A percentile compares a stretch with the other conserved stretches of the same genome.
phyloP scores from a whole-genome alignment of 345 rosid species.

The Excoecaria agallocha region DNA sequence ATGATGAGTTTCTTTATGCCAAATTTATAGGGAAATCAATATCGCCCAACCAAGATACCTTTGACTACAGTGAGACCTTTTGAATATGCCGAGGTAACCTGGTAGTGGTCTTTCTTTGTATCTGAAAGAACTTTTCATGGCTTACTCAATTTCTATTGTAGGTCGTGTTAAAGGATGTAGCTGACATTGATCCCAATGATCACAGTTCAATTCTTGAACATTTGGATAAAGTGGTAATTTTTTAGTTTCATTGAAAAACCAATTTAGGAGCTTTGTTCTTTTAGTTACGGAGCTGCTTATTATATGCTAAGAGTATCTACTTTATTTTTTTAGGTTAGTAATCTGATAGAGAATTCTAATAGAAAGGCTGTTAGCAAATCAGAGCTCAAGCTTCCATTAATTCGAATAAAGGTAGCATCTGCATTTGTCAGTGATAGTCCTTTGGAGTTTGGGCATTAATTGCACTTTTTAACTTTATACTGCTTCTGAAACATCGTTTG shows the following conservation, averaged over 20 bases:
- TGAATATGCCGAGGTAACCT: constrained; percentile 77
- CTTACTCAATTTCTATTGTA: constrained; percentile 41
- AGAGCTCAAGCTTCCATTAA: constrained; percentile 78
- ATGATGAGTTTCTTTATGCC: constrained; percentile 9
- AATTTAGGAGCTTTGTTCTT: constrained; percentile 10
- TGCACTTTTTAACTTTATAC: not conserved
- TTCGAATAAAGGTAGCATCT: constrained; percentile 74
- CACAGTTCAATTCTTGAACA: constrained; percentile 88
- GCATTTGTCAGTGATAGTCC: not conserved
- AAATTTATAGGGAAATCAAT: constrained; percentile 74
- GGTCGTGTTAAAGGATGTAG: constrained; percentile 81
- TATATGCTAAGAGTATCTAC: constrained; percentile 13
- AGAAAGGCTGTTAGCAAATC: constrained; percentile 52
- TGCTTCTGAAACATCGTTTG: not conserved
- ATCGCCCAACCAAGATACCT: constrained; percentile 97
- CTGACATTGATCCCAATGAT: constrained; percentile 87
- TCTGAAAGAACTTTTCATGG: constrained; percentile 19
- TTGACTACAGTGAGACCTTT: constrained; percentile 93
- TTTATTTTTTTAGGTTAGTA: constrained; percentile 55
- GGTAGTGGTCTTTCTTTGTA: constrained; percentile 5
- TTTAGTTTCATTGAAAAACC: constrained; percentile 22
- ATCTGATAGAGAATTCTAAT: constrained; percentile 73
- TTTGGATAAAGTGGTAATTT: constrained; percentile 83
- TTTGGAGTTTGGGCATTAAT: constrained; percentile 7
- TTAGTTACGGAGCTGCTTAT: not conserved